Conservation (phyloP, 2,329 filamentous ascomycete genomes). For the Claviceps capensis region DNA sequence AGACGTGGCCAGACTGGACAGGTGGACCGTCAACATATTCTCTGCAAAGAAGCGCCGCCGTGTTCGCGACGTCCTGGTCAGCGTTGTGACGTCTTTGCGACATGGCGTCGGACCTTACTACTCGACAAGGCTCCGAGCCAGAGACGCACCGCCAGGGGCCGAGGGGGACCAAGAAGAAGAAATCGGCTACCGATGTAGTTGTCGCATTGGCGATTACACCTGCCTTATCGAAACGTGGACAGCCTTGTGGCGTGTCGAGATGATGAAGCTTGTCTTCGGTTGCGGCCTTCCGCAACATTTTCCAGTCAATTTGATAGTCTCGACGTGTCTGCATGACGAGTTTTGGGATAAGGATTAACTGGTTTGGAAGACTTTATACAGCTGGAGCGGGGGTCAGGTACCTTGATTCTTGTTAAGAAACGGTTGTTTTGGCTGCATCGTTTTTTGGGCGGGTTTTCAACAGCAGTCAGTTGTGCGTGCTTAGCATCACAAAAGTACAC, state of each 20-base stretch:
- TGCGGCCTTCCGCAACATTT: slow-evolving; percentile 27
- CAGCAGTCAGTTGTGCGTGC: no score
- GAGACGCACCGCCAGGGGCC: slow-evolving; percentile 26
- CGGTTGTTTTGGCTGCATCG: no score
- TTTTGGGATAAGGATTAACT: slow-evolving; percentile 16
- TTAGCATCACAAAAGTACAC: no score
- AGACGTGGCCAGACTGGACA: slow-evolving; percentile 32
- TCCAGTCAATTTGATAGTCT: slow-evolving; percentile 24
- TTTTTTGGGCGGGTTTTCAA: no score
- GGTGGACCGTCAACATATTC: slow-evolving; percentile 24
- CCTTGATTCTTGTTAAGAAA: no score
- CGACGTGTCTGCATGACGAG: slow-evolving; percentile 24
- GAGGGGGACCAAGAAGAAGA: slow-evolving; percentile 33
- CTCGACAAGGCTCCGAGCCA: slow-evolving; percentile 30
- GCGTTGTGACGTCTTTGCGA: slow-evolving; percentile 41
- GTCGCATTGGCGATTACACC: slow-evolving; percentile 32
- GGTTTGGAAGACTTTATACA: neutral
- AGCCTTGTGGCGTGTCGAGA: slow-evolving; percentile 31
- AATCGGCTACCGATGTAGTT: slow-evolving; percentile 34
- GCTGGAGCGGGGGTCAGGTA: neutral
- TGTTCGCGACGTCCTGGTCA: slow-evolving; percentile 33
- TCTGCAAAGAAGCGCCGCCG: slow-evolving; percentile 35
- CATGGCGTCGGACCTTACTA: slow-evolving; percentile 40
- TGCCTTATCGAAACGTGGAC: slow-evolving; percentile 39
- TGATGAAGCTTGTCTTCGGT: slow-evolving; percentile 34